phyloP scores from a whole-genome alignment of 768 basidiomycete species.

The Hericium coralloides region DNA sequence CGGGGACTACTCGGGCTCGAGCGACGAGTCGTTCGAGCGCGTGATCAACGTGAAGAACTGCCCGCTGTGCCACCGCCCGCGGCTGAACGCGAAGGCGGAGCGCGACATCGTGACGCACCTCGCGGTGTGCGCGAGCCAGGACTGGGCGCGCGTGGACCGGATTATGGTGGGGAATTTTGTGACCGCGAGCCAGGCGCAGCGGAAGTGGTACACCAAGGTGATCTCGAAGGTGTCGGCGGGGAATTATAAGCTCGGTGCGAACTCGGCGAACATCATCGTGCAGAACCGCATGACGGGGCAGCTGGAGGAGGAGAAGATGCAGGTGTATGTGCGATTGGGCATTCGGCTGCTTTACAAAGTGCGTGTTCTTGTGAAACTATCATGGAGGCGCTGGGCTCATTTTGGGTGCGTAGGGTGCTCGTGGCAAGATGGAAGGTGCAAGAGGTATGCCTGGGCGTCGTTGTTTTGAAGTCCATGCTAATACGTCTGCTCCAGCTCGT shows the following conservation, averaged over 20 bases:
- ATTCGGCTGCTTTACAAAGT: conserved; percentile 89
- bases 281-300: conserved; percentile 90
- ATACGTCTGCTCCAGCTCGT: conserved; percentile 42
- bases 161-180: conserved; percentile 94
- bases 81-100: conserved; percentile 80
- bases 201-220: conserved; percentile 94
- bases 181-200: conserved; percentile 88
- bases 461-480: not conserved
- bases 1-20: not conserved
- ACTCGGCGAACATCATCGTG: conserved; percentile 97
- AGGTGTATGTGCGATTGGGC: conserved; percentile 85
- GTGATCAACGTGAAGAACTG: conserved; percentile 95
- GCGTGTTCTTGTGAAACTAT: not conserved
- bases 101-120: conserved; percentile 94
- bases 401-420: conserved; percentile 49
- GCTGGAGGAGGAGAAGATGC: conserved; percentile 97
- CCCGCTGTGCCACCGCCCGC: conserved; percentile 85
- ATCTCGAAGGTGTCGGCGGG: conserved; percentile 81
- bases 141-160: conserved; percentile 83
- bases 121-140: conserved; percentile 90
- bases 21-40: conserved; percentile 51
- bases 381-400: not conserved
- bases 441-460: conserved; percentile 43
- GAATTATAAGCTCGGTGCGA: conserved; percentile 86
- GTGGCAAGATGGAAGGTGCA: conserved; percentile 81